phyloP scores from a whole-genome alignment of 345 rosid species.

The Salix viminalis region DNA sequence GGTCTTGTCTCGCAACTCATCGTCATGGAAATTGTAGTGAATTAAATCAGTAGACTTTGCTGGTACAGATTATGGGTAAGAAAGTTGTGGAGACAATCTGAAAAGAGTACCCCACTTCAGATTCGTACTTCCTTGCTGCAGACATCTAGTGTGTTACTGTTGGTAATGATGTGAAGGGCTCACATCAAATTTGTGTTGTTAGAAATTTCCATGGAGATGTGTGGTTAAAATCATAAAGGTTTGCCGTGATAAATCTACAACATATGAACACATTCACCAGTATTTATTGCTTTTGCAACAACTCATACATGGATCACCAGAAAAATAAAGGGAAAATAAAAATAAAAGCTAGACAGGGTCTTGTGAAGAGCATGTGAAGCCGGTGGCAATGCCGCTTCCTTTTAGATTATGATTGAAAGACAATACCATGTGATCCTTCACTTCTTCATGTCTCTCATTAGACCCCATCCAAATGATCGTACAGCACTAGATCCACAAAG shows the following conservation, averaged over 20 bases:
- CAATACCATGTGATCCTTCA: not conserved
- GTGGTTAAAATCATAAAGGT: no score
- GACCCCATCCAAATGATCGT: not conserved
- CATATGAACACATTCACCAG: no score
- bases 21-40: not conserved
- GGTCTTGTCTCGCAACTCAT: slow-evolving; percentile 26
- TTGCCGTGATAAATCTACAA: no score
- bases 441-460: not conserved
- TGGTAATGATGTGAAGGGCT: no score
- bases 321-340: not conserved
- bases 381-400: not conserved
- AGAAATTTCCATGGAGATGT: no score
- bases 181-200: no score
- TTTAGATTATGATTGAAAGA: not conserved
- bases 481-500: no score
- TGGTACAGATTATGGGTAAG: not conserved
- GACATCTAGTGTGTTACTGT: no score
- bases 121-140: no score
- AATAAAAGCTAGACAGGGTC: not conserved
- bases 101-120: no score
- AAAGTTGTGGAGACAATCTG: not conserved
- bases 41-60: not conserved
- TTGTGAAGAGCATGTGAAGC: not conserved
- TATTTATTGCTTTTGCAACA: no score
- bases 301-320: not conserved